phyloP scores from a whole-genome alignment of 257 asterid species.

The Primulina tabacum region DNA sequence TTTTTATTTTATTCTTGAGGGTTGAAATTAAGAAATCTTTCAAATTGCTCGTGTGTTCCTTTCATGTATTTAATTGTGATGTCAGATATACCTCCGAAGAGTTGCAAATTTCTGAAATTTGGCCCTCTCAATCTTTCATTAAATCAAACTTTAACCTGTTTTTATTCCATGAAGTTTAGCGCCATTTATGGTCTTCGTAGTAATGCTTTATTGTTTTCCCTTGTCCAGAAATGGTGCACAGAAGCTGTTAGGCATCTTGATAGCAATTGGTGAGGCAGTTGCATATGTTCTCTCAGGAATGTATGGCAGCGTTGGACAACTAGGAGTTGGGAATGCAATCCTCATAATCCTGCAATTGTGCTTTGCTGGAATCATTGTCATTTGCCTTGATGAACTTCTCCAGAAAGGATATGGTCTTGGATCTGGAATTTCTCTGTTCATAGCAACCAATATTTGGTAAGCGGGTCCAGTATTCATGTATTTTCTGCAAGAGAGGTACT shows the following conservation, averaged over 20 bases:
- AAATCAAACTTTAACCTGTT: no score
- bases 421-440: slow-evolving; percentile 63
- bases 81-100: no score
- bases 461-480: neutral
- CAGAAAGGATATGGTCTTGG: slow-evolving; percentile 73
- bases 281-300: slow-evolving; percentile 72
- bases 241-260: slow-evolving; percentile 62
- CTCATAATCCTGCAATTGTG: slow-evolving; percentile 60
- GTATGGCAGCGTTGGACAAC: slow-evolving; percentile 68
- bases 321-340: slow-evolving; percentile 76
- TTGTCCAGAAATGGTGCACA: slow-evolving; percentile 61
- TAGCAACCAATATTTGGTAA: slow-evolving; percentile 75
- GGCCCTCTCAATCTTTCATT: no score
- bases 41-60: no score
- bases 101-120: no score
- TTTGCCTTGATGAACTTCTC: slow-evolving; percentile 67
- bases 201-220: slow-evolving; percentile 14
- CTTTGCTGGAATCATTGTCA: slow-evolving; percentile 69
- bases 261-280: slow-evolving; percentile 70
- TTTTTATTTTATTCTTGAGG: no score
- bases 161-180: no score
- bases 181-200: neutral
- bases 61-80: no score
- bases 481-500: no score
- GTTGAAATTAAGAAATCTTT: no score